A percentile compares a stretch with the other conserved stretches of the same genome.
Conservation (phyloP, 23 red algal genomes). For the Gracilariopsis chorda region DNA sequence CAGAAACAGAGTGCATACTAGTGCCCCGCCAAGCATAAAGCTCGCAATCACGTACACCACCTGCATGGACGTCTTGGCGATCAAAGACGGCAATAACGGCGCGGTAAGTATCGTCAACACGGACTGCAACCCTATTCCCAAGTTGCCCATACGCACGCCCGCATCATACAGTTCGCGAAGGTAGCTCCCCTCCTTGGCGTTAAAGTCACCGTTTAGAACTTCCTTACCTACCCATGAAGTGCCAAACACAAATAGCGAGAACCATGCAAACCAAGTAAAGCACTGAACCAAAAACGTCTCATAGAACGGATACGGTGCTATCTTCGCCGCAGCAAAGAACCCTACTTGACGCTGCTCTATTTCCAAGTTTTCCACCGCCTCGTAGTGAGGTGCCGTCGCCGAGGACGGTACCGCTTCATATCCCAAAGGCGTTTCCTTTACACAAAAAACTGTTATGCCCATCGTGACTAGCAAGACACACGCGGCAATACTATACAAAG, state of each 20-base stretch:
- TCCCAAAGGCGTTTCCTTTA: background rate
- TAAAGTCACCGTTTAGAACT: slow-evolving; percentile 53
- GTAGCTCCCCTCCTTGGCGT: slow-evolving; percentile 13
- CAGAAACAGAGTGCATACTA: background rate
- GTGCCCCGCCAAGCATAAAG: slow-evolving; percentile 45
- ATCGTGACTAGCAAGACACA: slow-evolving; percentile 56
- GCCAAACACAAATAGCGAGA: slow-evolving; percentile 78
- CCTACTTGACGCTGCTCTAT: background rate
- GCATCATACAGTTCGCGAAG: slow-evolving; percentile 48
- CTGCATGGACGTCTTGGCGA: background rate
- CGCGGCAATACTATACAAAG: slow-evolving; percentile 62
- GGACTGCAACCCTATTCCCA: slow-evolving; percentile 65
- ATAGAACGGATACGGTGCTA: slow-evolving; percentile 74
- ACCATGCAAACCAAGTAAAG: slow-evolving; percentile 84
- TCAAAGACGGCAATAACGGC: slow-evolving; percentile 44
- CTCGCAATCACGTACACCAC: slow-evolving; percentile 41
- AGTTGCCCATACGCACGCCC: slow-evolving; percentile 79
- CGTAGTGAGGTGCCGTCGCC: background rate
- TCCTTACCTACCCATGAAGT: slow-evolving; percentile 83
- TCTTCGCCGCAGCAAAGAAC: background rate
- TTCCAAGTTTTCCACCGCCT: background rate
- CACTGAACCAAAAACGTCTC: slow-evolving; percentile 78
- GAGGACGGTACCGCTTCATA: background rate
- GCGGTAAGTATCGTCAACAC: slow-evolving; percentile 59
- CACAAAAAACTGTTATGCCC: background rate